These are phyloP conservation scores for Byssochlamys sp. DNA, from an alignment of 2,329 filamentous ascomycete species.

Conservation along the genomic window DNA sequence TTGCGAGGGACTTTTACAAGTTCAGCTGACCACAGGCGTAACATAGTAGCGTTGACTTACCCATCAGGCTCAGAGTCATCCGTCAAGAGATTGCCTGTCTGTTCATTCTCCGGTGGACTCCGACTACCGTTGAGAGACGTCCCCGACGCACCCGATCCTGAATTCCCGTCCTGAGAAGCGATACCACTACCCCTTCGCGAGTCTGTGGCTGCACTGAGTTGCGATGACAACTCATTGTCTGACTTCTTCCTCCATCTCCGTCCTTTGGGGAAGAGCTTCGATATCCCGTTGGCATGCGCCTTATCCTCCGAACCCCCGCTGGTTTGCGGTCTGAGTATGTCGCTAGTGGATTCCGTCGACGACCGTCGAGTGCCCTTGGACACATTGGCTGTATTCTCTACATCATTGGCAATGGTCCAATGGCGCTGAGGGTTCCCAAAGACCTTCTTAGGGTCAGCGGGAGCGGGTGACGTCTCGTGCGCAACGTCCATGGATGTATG, in stretches of 20 bases:
- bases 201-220: conserved; percentile 1
- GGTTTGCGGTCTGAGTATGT: conserved; percentile 30
- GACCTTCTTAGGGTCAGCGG: conserved; percentile 28
- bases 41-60: conserved; percentile 16
- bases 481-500: conserved; percentile 24
- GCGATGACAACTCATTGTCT: conserved; percentile 9
- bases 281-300: conserved; percentile 38
- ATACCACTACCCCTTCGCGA: neutral
- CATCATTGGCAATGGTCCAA: conserved; percentile 26
- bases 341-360: conserved; percentile 30
- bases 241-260: conserved; percentile 36
- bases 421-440: conserved; percentile 27
- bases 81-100: conserved; percentile 18
- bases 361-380: conserved; percentile 21
- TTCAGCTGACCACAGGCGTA: neutral
- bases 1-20: neutral
- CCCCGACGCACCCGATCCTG: conserved; percentile 13
- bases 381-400: conserved; percentile 19
- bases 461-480: conserved; percentile 16
- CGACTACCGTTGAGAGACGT: conserved; percentile 11
- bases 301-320: conserved; percentile 28
- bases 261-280: conserved; percentile 41
- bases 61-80: conserved; percentile 33
- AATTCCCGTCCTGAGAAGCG: conserved; percentile 15
- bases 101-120: conserved; percentile 13